phyloP scores from a whole-genome alignment of 225 moss, liverwort and hornwort species.

The Pleurozium schreberi region DNA sequence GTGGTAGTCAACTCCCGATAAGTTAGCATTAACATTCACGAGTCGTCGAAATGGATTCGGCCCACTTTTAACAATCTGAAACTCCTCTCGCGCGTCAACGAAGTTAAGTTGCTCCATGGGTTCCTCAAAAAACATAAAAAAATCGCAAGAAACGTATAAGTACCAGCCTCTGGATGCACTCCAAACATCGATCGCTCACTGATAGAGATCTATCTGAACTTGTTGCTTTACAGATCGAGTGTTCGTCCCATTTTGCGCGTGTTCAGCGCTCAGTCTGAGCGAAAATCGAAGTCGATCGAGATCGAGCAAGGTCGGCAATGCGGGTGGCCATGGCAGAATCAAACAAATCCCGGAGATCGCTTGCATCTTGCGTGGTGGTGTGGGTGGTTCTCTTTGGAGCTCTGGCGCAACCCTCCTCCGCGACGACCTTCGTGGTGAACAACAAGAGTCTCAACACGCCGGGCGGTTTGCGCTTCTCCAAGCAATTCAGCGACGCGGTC shows the following conservation, averaged over 20 bases:
- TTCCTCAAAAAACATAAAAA: neutral
- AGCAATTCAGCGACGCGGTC: neutral
- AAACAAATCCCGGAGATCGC: neutral
- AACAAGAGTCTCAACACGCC: neutral
- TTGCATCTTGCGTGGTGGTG: neutral
- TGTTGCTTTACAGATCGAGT: too few relatives aligned
- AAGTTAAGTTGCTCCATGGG: neutral
- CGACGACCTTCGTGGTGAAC: neutral
- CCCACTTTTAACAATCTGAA: neutral
- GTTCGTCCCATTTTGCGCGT: neutral
- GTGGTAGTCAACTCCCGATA: neutral
- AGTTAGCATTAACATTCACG: neutral
- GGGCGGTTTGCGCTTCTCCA: conserved; percentile 6
- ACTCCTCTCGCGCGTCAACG: neutral
- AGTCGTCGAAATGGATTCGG: too few relatives aligned
- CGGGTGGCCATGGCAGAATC: neutral
- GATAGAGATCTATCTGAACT: neutral
- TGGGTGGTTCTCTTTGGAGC: neutral
- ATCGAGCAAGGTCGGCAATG: neutral
- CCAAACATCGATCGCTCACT: neutral
- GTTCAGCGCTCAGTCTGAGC: neutral
- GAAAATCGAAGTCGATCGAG: neutral
- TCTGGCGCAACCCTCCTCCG: neutral
- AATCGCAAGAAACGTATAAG: neutral
- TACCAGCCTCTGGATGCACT: neutral